Conservation (phyloP, 305 asterid genomes). For the Rubia tinctorum region DNA sequence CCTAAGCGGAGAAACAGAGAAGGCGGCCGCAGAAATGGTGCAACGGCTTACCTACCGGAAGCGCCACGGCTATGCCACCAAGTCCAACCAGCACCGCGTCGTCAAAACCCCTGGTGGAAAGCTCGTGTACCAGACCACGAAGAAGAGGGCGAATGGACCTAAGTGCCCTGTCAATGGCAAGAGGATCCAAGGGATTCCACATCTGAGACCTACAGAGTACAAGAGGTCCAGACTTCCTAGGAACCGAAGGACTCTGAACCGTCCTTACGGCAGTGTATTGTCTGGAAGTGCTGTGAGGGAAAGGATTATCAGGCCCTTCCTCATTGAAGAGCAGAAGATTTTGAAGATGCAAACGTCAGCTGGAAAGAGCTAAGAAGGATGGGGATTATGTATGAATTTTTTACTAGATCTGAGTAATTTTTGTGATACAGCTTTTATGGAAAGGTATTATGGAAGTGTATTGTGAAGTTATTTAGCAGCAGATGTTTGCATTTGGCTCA, state of each 20-base stretch:
- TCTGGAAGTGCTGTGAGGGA: conserved; percentile 87
- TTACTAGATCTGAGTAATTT: too few species aligned
- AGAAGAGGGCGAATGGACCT: conserved; percentile 87
- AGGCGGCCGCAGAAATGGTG: conserved; percentile 37
- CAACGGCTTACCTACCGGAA: conserved; percentile 55
- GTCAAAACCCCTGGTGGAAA: conserved; percentile 73
- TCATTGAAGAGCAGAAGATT: too few species aligned
- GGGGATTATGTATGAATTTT: too few species aligned
- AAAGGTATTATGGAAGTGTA: too few species aligned
- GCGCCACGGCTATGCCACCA: conserved; percentile 62
- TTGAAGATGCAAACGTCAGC: too few species aligned
- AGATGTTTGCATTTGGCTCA: too few species aligned
- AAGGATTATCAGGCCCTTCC: too few species aligned
- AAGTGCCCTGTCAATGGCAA: conserved; percentile 89
- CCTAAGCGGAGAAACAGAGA: not conserved
- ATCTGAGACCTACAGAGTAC: conserved; percentile 78
- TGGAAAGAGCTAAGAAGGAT: too few species aligned
- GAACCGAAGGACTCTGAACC: conserved; percentile 76
- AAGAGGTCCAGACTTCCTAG: conserved; percentile 75
- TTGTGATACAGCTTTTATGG: too few species aligned
- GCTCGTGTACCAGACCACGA: conserved; percentile 72
- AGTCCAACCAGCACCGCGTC: conserved; percentile 49
- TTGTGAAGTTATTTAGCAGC: too few species aligned
- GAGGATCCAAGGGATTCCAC: conserved; percentile 94
- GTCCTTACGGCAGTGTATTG: conserved; percentile 81